Evolutionary conservation across 768 basidiomycete genomes (phyloP).

Genomic region (Trametes cinnabarina): DNA sequence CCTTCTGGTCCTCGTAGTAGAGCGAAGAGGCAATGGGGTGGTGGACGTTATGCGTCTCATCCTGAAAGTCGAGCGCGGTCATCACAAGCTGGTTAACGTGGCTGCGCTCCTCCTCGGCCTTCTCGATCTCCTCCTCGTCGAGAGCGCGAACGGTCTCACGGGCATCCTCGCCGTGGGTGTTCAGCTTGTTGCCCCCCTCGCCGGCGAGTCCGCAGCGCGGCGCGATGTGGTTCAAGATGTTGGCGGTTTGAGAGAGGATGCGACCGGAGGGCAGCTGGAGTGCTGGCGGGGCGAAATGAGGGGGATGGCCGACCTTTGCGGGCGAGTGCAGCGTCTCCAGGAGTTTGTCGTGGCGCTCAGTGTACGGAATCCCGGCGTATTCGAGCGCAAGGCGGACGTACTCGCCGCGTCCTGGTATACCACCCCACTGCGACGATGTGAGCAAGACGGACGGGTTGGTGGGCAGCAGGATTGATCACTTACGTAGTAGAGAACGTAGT

Average conservation of each 20-base stretch:
- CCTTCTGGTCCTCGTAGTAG: slow-evolving; percentile 45
- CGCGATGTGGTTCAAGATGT: slow-evolving; percentile 37
- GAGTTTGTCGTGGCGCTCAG: slow-evolving; percentile 24
- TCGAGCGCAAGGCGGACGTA: slow-evolving; percentile 39
- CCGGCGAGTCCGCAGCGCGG: slow-evolving; percentile 36
- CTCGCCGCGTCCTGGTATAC: slow-evolving; percentile 39
- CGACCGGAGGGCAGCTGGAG: slow-evolving; percentile 33
- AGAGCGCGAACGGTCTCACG: slow-evolving; percentile 8
- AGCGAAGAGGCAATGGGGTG: slow-evolving; percentile 36
- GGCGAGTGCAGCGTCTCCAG: slow-evolving; percentile 21
- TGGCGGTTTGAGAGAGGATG: slow-evolving; percentile 36
- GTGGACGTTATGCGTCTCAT: slow-evolving; percentile 36
- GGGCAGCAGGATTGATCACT: neutral
- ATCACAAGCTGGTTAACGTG: slow-evolving; percentile 39
- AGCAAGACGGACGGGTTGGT: neutral
- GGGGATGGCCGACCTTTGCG: slow-evolving; percentile 23
- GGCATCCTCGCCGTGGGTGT: slow-evolving; percentile 1
- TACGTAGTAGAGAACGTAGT: slow-evolving; percentile 12
- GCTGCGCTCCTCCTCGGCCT: slow-evolving; percentile 32
- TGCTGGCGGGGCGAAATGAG: slow-evolving; percentile 42
- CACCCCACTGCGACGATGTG: slow-evolving; percentile 27
- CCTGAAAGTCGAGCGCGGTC: slow-evolving; percentile 35
- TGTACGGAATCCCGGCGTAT: slow-evolving; percentile 35
- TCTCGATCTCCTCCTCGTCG: slow-evolving; percentile 28
- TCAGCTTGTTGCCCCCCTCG: slow-evolving; percentile 13